Percentiles rank a stretch among this genome's conserved stretches.
phyloP scores from a whole-genome alignment of 768 basidiomycete genomes.

The Russula emetica region DNA sequence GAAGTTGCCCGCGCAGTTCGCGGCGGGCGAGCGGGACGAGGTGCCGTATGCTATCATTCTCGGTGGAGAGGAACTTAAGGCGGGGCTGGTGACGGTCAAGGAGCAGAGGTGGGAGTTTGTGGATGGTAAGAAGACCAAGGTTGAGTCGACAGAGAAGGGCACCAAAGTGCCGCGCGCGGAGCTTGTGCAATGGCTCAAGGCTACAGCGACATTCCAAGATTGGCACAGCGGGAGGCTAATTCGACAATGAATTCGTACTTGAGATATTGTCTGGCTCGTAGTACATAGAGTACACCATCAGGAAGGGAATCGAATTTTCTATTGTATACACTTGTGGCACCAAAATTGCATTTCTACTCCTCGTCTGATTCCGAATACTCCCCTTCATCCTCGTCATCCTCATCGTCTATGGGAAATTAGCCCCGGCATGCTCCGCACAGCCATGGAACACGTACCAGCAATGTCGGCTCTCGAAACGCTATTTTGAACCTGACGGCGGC shows the following conservation, averaged over 20 bases:
- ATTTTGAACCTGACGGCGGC: constrained; percentile 49
- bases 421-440: not conserved
- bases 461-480: constrained; percentile 58
- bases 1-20: constrained; percentile 82
- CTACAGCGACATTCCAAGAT: constrained; percentile 32
- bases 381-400: constrained; percentile 29
- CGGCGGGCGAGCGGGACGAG: constrained; percentile 84
- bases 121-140: constrained; percentile 63
- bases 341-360: constrained; percentile 25
- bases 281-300: constrained; percentile 18
- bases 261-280: constrained; percentile 8
- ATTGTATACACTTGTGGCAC: constrained; percentile 20
- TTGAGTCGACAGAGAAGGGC: constrained; percentile 46
- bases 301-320: constrained; percentile 13
- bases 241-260: constrained; percentile 27
- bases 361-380: constrained; percentile 31
- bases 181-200: constrained; percentile 37
- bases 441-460: constrained; percentile 45
- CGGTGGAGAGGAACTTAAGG: constrained; percentile 80
- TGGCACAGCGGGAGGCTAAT: constrained; percentile 35
- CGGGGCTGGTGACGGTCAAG: constrained; percentile 85
- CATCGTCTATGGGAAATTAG: constrained; percentile 29
- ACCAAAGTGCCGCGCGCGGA: constrained; percentile 40
- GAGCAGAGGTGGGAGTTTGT: constrained; percentile 80
- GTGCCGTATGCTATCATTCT: constrained; percentile 91